These are phyloP conservation scores for Trametes cubensis DNA, from an alignment of 768 basidiomycete species.

Conservation along the genomic window DNA sequence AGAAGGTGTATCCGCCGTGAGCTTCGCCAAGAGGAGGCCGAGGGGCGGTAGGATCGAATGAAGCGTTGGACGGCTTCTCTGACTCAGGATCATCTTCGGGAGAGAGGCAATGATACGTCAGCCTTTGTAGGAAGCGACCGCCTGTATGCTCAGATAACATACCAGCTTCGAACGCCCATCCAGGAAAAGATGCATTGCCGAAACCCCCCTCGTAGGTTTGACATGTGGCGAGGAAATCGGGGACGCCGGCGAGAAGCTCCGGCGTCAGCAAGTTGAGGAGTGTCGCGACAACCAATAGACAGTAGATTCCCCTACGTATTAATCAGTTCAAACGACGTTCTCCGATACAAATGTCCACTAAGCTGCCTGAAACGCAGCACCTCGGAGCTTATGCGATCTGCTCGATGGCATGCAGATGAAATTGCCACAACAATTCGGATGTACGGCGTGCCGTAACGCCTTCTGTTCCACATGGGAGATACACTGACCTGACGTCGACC, in stretches of 20 bases:
- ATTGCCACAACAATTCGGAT: not conserved
- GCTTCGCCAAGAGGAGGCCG: slow-evolving; percentile 90
- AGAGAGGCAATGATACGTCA: slow-evolving; percentile 1
- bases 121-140: not conserved
- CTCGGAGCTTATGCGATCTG: no score
- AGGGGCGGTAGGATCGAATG: slow-evolving; percentile 40
- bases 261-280: slow-evolving; percentile 88
- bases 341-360: not conserved
- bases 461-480: not conserved
- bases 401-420: not conserved
- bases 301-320: slow-evolving; percentile 81
- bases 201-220: slow-evolving; percentile 99
- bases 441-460: not conserved
- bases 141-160: not conserved
- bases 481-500: slow-evolving; percentile 84
- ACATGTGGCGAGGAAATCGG: slow-evolving; percentile 82
- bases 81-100: slow-evolving; percentile 14
- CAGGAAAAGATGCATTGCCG: slow-evolving; percentile 34
- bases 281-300: slow-evolving; percentile 80
- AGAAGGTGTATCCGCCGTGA: slow-evolving; percentile 97
- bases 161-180: slow-evolving; percentile 31
- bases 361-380: not conserved
- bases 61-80: not conserved
- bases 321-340: not conserved
- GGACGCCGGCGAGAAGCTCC: slow-evolving; percentile 75